Percentiles rank a stretch among this genome's conserved stretches.
Conservation (phyloP, 768 basidiomycete species). For the Suillus plorans region DNA sequence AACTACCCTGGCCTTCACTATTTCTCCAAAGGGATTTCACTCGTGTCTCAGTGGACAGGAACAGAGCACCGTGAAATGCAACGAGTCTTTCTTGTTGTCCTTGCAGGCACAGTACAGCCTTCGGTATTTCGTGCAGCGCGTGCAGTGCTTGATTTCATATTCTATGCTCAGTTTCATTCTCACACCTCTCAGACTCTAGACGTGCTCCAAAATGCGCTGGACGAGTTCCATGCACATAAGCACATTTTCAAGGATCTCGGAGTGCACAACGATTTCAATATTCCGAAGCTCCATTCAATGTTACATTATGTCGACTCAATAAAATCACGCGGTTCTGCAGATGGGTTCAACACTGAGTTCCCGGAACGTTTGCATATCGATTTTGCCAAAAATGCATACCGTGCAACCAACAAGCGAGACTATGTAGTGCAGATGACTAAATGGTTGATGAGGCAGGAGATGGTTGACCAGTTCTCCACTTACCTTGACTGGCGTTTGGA, state of each 20-base stretch:
- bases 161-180: not conserved
- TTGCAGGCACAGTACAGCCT: not conserved
- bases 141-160: not conserved
- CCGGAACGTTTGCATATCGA: no score
- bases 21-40: not conserved
- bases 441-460: slow-evolving; percentile 10
- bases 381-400: no score
- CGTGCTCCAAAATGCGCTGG: not conserved
- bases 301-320: no score
- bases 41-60: not conserved
- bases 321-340: no score
- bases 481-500: slow-evolving; percentile 26
- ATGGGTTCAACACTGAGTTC: no score
- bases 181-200: not conserved
- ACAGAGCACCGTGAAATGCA: not conserved
- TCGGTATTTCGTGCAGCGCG: not conserved
- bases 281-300: no score
- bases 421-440: slow-evolving; percentile 10
- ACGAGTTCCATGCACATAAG: not conserved
- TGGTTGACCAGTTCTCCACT: slow-evolving; percentile 22
- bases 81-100: not conserved
- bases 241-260: not conserved
- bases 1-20: not conserved
- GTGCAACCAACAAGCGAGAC: not conserved
- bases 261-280: not conserved